Percentiles rank a stretch among this genome's conserved stretches.
phyloP scores from a whole-genome alignment of 495 filamentous ascomycete genomes.

The Aspergillus coremiiformis region DNA sequence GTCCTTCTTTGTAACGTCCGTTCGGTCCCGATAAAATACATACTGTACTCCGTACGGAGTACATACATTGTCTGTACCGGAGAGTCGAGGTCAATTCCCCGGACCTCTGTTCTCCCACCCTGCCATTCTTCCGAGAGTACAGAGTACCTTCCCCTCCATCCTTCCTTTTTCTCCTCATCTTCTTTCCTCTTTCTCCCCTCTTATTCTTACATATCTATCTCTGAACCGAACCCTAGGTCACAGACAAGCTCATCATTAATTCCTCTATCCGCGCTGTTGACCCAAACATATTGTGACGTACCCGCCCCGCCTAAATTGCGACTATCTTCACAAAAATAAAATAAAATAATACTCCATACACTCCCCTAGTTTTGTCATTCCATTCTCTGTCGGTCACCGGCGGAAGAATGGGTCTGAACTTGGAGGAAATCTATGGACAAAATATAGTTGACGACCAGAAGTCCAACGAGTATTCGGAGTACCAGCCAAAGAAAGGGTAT shows the following conservation, averaged over 20 bases:
- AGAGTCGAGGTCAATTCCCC: constrained; percentile 17
- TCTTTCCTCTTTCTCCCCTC: constrained; percentile 14
- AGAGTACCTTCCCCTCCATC: constrained; percentile 18
- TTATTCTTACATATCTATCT: constrained; percentile 17
- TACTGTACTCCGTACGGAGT: too few relatives aligned
- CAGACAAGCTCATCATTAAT: constrained; percentile 6
- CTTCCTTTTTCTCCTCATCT: constrained; percentile 9
- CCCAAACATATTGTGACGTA: constrained; percentile 22
- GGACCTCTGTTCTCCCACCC: constrained; percentile 26
- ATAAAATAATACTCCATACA: neutral
- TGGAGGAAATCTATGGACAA: constrained; percentile 58
- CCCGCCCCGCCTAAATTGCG: too few relatives aligned
- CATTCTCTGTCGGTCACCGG: constrained; percentile 42
- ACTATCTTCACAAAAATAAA: too few relatives aligned
- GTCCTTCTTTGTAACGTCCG: neutral
- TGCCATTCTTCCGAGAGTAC: constrained; percentile 12
- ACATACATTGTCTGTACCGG: constrained; percentile 16
- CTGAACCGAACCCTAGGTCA: constrained; percentile 25
- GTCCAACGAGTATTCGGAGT: constrained; percentile 64
- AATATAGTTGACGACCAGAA: constrained; percentile 53
- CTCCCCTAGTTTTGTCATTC: constrained; percentile 17
- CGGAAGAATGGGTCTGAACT: constrained; percentile 62
- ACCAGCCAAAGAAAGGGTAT: constrained; percentile 76
- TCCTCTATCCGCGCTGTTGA: constrained; percentile 22
- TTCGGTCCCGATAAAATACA: constrained; percentile 14